A percentile compares a stretch with the other conserved stretches of the same genome.
phyloP scores from a whole-genome alignment of 139 green algal genomes.

The Chara braunii region DNA sequence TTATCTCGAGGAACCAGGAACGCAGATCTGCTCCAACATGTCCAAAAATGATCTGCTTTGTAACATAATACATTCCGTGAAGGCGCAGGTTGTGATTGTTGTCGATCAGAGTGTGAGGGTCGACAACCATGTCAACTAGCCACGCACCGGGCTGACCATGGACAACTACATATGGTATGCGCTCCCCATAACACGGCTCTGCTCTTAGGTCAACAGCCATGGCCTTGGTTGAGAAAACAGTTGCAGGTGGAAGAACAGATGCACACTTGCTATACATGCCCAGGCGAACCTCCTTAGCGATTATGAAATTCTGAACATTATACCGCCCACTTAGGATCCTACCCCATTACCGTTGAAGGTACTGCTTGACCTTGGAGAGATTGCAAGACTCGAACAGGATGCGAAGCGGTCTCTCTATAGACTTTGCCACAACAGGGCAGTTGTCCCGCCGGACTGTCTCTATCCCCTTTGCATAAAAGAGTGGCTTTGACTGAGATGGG shows the following conservation, averaged over 20 bases:
- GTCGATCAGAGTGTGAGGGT: constrained; percentile 63
- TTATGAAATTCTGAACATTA: constrained; percentile 58
- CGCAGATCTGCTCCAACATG: constrained; percentile 77
- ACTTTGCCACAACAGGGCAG: constrained; percentile 82
- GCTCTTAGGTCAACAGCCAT: constrained; percentile 71
- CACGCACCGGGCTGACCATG: constrained; percentile 58
- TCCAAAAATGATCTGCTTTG: constrained; percentile 79
- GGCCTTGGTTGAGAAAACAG: constrained; percentile 74
- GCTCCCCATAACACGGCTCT: constrained; percentile 78
- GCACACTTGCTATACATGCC: constrained; percentile 38
- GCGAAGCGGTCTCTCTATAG: constrained; percentile 71
- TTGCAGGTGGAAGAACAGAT: constrained; percentile 63
- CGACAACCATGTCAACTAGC: constrained; percentile 48
- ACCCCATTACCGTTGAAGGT: constrained; percentile 70
- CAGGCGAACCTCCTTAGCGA: constrained; percentile 44
- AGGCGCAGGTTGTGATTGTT: constrained; percentile 56
- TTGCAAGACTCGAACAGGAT: constrained; percentile 72
- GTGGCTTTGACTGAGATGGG: constrained; percentile 48
- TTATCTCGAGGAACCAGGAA: constrained; percentile 77
- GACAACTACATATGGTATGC: constrained; percentile 86
- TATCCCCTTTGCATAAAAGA: constrained; percentile 85
- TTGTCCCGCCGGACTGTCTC: constrained; percentile 87
- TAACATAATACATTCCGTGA: constrained; percentile 90
- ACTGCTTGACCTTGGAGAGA: constrained; percentile 58
- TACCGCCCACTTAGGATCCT: constrained; percentile 79